Conservation (phyloP, 1,139 yeast genomes). For the Oligophagozyma castellii region DNA sequence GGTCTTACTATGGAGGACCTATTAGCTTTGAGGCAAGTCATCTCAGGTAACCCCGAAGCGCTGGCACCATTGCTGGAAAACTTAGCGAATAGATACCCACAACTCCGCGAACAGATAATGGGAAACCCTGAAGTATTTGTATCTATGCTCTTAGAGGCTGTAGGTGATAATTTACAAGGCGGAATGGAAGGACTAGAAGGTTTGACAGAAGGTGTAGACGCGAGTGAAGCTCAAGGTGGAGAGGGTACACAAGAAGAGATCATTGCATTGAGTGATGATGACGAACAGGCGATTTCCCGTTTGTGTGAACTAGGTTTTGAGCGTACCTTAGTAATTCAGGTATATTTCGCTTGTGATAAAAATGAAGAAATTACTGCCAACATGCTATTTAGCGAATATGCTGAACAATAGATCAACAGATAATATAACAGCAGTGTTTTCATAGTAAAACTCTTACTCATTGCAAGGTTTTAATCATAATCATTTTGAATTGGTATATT, state of each 20-base stretch:
- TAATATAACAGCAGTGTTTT: slow-evolving; percentile 1
- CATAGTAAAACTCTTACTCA: neutral
- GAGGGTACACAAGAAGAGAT: slow-evolving; percentile 23
- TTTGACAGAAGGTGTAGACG: slow-evolving; percentile 18
- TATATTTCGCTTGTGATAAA: slow-evolving; percentile 95
- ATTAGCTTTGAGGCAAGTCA: slow-evolving; percentile 59
- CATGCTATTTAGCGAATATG: slow-evolving; percentile 41
- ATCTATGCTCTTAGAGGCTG: slow-evolving; percentile 52
- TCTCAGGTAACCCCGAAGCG: slow-evolving; percentile 81
- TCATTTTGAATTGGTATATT: neutral
- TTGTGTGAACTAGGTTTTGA: slow-evolving; percentile 89
- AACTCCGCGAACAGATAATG: slow-evolving; percentile 68
- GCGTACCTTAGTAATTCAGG: slow-evolving; percentile 75
- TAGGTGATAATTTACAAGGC: slow-evolving; percentile 30
- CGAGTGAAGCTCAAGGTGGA: slow-evolving; percentile 28
- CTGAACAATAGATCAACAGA: slow-evolving; percentile 10
- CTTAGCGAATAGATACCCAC: slow-evolving; percentile 74
- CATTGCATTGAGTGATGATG: slow-evolving; percentile 64
- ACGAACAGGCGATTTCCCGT: slow-evolving; percentile 75
- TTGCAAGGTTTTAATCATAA: neutral
- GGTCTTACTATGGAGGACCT: slow-evolving; percentile 34
- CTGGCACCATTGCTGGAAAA: slow-evolving; percentile 76
- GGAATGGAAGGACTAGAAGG: slow-evolving; percentile 9
- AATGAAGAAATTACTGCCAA: slow-evolving; percentile 96
- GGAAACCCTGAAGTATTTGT: slow-evolving; percentile 80